Base-by-base conservation (phyloP, 768 basidiomycete genomes). In the Phaeotremella fagi region DNA sequence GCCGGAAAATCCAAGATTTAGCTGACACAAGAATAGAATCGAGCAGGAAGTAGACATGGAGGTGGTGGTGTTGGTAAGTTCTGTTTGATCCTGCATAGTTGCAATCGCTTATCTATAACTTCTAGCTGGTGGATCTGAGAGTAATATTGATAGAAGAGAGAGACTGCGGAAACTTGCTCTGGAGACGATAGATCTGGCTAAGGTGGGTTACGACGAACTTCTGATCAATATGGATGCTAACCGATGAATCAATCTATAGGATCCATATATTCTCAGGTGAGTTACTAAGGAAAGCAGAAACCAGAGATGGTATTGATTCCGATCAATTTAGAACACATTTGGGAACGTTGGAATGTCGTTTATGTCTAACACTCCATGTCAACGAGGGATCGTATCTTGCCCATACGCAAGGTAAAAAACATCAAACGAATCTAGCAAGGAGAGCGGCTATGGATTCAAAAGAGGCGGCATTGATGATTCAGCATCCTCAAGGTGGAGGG, bases 361-460 rank as follows among this genome's bases (percentile, higher is more conserved):
- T 99, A 25, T 98, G 95, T 75, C 78, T 99, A 43, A 99, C 95
- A 0, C 82, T 99, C 11, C 95, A 99, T 77, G 97, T 94, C n/a
- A 98, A 98, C 67, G 95, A 99, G 77, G 95, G 95, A 18, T 95
- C 92, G 14, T 97, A 98, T 74, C 86, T 99, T 44, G 95, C 95
- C 0, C 95, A 99, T 66, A 99, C 95, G 0, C 95, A 98, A 78
- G 95, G 95, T 20, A 99, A 98, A 79, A 99, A 98, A 72, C 95
- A 98, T 73, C 95, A 98, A 74, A 98, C 92, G 3, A 98, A 98
- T 72, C 83, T 99, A 47, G 95, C 95, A 14, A 83, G 95, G 35
- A 86, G 95, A 61, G 95, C 95, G 0, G 94, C 94, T n/a, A 84
- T 85, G 60, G 95, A 98, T 79, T 87, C 89, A 43, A 95, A 97